These are phyloP conservation scores for Wallemia hederae DNA, from an alignment of 1,284 basidiomycete species.

Conservation along the genomic window DNA sequence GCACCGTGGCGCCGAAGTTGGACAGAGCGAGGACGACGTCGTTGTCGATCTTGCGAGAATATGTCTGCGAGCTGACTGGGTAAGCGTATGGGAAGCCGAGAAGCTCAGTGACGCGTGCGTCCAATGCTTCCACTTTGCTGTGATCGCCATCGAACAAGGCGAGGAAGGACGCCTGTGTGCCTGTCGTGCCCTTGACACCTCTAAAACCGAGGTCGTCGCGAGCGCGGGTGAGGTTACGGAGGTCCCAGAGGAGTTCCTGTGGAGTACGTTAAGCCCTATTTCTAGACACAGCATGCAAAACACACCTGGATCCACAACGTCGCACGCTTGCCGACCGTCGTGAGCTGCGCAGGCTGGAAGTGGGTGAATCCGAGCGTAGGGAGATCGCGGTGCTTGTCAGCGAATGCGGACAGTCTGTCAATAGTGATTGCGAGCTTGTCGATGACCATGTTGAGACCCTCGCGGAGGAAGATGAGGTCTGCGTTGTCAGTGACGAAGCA, in stretches of 20 bases:
- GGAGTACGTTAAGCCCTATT: no score
- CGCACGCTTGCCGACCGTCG: slow-evolving; percentile 96
- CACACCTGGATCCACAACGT: slow-evolving; percentile 77
- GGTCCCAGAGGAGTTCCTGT: slow-evolving; percentile 86
- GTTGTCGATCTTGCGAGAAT: slow-evolving; percentile 88
- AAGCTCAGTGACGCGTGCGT: slow-evolving; percentile 60
- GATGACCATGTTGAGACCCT: slow-evolving; percentile 56
- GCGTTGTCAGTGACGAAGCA: slow-evolving; percentile 98
- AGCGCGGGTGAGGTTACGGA: slow-evolving; percentile 72
- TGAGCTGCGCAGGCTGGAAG: slow-evolving; percentile 94
- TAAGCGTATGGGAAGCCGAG: slow-evolving; percentile 81
- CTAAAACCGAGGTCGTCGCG: slow-evolving; percentile 86
- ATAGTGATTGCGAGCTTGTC: slow-evolving; percentile 70
- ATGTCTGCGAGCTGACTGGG: slow-evolving; percentile 94
- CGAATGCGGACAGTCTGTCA: slow-evolving; percentile 54
- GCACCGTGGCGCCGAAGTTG: slow-evolving; percentile 75
- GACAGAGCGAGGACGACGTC: slow-evolving; percentile 73
- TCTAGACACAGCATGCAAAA: neutral
- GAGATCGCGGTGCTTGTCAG: slow-evolving; percentile 34
- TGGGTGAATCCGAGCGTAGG: slow-evolving; percentile 93
- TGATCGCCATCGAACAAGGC: slow-evolving; percentile 85
- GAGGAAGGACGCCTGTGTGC: slow-evolving; percentile 88
- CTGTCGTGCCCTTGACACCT: slow-evolving; percentile 95
- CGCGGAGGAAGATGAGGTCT: slow-evolving; percentile 83
- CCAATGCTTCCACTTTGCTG: slow-evolving; percentile 66